Evolutionary conservation across 495 filamentous ascomycete genomes (phyloP).

Genomic region (Xylaria flabelliformis): DNA sequence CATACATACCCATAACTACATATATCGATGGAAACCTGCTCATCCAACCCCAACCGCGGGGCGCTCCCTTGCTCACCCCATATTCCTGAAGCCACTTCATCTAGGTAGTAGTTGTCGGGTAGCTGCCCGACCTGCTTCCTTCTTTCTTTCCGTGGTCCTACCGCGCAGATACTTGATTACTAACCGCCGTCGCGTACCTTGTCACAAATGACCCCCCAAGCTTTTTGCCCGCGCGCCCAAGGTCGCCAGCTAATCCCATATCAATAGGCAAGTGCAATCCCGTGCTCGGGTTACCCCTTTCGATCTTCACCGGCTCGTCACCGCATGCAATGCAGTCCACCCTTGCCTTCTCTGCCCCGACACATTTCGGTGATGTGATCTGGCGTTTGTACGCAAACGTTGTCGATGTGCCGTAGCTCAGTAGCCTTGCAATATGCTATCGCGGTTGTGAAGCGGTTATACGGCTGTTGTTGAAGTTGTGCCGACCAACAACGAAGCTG

Average conservation of each 20-base stretch:
- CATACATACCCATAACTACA: slow-evolving; percentile 5
- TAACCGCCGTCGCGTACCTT: slow-evolving; percentile 12
- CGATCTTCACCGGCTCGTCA: slow-evolving; percentile 4
- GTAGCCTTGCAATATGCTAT: background rate
- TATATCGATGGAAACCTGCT: slow-evolving; percentile 11
- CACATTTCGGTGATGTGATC: slow-evolving; percentile 13
- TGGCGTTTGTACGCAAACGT: background rate
- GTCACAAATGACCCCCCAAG: background rate
- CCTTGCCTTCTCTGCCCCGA: background rate
- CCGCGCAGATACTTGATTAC: background rate
- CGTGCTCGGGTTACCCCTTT: slow-evolving; percentile 21
- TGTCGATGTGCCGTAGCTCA: background rate
- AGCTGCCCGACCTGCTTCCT: background rate
- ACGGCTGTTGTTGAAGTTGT: background rate
- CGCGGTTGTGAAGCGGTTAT: background rate
- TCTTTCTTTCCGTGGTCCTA: background rate
- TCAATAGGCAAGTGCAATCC: background rate
- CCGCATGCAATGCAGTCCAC: slow-evolving; percentile 16
- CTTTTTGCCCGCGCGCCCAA: background rate
- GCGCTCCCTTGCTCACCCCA: background rate
- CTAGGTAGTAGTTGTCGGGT: slow-evolving; percentile 1
- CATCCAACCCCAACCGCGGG: slow-evolving; percentile 3
- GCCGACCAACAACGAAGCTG: background rate
- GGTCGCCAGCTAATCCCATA: background rate
- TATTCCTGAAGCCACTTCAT: background rate